Percentiles rank a stretch among this genome's conserved stretches.
Conservation (phyloP, 73 alveolate species). For the Durusdinium trenchii region DNA sequence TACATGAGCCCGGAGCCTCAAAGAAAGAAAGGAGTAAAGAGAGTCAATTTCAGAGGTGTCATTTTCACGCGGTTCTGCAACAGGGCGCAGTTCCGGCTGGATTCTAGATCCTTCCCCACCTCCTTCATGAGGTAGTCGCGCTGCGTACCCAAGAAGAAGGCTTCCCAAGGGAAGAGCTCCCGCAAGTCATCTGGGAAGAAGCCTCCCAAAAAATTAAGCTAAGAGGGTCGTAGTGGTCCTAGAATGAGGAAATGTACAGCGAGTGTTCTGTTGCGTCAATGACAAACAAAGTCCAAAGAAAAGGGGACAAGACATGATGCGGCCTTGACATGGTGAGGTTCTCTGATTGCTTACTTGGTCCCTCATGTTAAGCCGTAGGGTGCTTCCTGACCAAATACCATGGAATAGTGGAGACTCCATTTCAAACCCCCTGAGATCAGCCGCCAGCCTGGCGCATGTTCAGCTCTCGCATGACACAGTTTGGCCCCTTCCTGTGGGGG, state of each 20-base stretch:
- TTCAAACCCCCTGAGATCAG: not conserved
- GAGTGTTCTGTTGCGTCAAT: no score
- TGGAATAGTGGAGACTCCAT: not conserved
- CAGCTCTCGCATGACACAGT: not conserved
- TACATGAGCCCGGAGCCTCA: no score
- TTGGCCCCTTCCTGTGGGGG: not conserved
- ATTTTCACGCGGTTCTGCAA: no score
- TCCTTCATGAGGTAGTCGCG: slow-evolving; percentile 94
- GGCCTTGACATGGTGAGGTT: no score
- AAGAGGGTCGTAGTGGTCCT: not conserved
- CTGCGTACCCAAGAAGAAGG: slow-evolving; percentile 93
- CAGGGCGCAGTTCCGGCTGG: no score
- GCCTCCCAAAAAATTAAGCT: slow-evolving; percentile 19
- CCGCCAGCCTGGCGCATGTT: not conserved
- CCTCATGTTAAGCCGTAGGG: no score
- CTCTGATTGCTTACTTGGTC: no score
- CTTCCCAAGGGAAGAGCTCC: slow-evolving; percentile 84
- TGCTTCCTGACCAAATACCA: not conserved
- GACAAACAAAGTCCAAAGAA: no score
- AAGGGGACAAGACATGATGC: no score
- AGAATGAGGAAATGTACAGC: no score
- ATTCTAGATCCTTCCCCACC: not conserved
- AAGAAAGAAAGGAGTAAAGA: no score
- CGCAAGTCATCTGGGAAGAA: slow-evolving; percentile 58
- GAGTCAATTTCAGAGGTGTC: no score